Conservation (phyloP, 306 rosid species). For the Malus sieversii region DNA sequence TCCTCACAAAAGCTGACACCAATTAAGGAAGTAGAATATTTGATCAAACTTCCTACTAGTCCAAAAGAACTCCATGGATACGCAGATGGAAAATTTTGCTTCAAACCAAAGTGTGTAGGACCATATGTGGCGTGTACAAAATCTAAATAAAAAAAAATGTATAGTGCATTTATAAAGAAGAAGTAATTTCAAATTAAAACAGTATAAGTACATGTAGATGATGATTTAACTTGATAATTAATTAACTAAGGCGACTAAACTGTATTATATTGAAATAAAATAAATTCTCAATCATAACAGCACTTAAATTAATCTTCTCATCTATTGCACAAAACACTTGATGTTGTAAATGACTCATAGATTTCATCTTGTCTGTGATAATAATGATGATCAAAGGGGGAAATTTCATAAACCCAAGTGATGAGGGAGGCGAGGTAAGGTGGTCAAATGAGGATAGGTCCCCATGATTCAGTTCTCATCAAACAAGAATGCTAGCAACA, state of each 20-base stretch:
- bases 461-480: too few species aligned
- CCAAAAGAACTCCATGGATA: too few species aligned
- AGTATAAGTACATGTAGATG: neutral
- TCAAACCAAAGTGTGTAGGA: slow-evolving; percentile 21
- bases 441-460: too few species aligned
- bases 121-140: neutral
- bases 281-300: neutral
- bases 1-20: too few species aligned
- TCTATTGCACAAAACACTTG: neutral
- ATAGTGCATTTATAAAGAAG: neutral
- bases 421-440: too few species aligned
- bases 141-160: neutral
- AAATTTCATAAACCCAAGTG: neutral
- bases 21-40: too few species aligned
- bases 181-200: neutral
- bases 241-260: neutral
- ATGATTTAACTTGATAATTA: neutral
- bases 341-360: neutral
- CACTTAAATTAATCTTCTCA: neutral
- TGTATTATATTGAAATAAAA: neutral
- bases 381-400: neutral
- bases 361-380: neutral
- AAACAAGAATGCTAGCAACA: too few species aligned
- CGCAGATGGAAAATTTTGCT: slow-evolving; percentile 19
- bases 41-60: too few species aligned